These are phyloP conservation scores for Mucor irregularis DNA, from an alignment of 371 early-diverging fungal genomes.

Conservation along the genomic window DNA sequence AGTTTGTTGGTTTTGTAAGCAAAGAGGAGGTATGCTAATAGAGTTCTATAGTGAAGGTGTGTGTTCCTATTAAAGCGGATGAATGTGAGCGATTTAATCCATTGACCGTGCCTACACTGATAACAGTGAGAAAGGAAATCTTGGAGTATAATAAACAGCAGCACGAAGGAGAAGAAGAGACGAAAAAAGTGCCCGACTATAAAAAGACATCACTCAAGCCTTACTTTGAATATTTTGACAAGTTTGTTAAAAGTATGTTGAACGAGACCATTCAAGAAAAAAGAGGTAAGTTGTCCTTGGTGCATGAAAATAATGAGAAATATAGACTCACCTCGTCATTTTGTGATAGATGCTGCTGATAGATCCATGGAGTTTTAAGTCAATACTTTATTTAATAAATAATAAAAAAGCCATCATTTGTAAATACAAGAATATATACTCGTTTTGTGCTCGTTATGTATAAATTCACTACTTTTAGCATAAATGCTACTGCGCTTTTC, in stretches of 20 bases:
- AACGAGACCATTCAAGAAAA: slow-evolving; percentile 39
- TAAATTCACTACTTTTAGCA: too few relatives aligned
- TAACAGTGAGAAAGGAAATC: slow-evolving; percentile 62
- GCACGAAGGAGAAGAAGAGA: neutral
- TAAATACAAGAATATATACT: too few relatives aligned
- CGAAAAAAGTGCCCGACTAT: slow-evolving; percentile 46
- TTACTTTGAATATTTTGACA: slow-evolving; percentile 67
- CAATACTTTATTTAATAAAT: neutral
- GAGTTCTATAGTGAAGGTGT: slow-evolving; percentile 69
- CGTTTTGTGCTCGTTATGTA: too few relatives aligned
- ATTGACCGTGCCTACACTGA: slow-evolving; percentile 72
- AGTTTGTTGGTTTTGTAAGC: slow-evolving; percentile 5
- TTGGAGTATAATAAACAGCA: slow-evolving; percentile 34
- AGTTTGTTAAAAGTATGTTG: slow-evolving; percentile 60
- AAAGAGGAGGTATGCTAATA: neutral
- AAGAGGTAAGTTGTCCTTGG: slow-evolving; percentile 31
- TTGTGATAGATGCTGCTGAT: slow-evolving; percentile 12
- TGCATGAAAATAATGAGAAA: neutral
- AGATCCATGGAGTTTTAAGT: slow-evolving; percentile 22
- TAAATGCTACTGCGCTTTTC: too few relatives aligned
- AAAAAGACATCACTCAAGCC: slow-evolving; percentile 63
- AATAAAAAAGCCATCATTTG: neutral
- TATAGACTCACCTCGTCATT: neutral
- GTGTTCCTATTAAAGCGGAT: slow-evolving; percentile 85
- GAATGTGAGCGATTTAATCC: slow-evolving; percentile 85